Percentiles rank a stretch among this genome's conserved stretches.
Evolutionary conservation across 2,329 filamentous ascomycete genomes (phyloP).

Genomic region (Dothistroma septosporum): DNA sequence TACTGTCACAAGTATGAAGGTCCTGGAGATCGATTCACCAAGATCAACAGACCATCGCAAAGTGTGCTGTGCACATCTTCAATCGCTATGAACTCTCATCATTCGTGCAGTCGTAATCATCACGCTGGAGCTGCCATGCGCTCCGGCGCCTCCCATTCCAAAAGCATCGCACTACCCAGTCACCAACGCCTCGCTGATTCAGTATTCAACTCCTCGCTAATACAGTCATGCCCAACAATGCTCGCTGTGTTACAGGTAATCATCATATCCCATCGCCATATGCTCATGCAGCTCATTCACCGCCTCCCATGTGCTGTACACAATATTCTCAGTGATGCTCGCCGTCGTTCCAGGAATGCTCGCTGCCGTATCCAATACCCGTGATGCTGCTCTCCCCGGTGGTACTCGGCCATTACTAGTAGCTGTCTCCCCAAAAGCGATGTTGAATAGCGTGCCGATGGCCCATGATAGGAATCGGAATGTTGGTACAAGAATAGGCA

Average conservation of each 20-base stretch:
- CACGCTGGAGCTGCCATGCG: background rate
- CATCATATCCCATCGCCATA: background rate
- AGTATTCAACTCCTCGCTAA: background rate
- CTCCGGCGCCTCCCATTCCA: background rate
- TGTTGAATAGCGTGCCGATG: background rate
- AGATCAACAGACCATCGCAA: too few species aligned
- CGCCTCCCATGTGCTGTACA: background rate
- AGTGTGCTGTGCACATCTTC: background rate
- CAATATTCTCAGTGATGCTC: background rate
- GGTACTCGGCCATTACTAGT: background rate
- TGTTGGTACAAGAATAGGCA: slow-evolving; percentile 10
- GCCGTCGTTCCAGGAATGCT: background rate
- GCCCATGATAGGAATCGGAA: background rate
- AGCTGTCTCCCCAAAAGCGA: slow-evolving; percentile 1
- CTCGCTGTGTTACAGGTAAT: background rate
- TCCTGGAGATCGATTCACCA: too few species aligned
- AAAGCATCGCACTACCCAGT: background rate
- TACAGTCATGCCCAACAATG: background rate
- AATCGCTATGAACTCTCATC: background rate
- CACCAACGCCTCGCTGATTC: background rate
- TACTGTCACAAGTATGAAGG: too few species aligned
- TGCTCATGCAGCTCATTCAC: background rate
- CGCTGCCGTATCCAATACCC: background rate
- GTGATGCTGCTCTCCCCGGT: background rate
- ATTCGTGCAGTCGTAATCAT: too few species aligned